Evolutionary conservation across 345 rosid species (phyloP).

Genomic region (Brassica rapa): DNA sequence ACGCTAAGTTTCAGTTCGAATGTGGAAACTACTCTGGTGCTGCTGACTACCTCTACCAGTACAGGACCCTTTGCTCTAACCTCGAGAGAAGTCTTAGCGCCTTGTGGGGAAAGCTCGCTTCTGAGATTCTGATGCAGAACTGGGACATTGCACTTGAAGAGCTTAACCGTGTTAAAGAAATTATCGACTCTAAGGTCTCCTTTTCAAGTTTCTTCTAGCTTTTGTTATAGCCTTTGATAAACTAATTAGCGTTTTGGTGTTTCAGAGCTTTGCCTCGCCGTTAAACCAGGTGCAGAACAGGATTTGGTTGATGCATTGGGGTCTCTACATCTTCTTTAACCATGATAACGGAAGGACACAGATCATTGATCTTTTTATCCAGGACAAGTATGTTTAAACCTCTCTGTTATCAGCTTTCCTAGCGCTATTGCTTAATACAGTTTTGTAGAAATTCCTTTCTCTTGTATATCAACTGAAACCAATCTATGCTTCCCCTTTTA

Average conservation of each 20-base stretch:
- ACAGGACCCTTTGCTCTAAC: slow-evolving; percentile 80
- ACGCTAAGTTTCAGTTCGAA: slow-evolving; percentile 97
- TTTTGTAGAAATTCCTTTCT: neutral
- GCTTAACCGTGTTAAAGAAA: slow-evolving; percentile 89
- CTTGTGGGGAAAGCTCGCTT: slow-evolving; percentile 96
- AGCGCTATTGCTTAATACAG: neutral
- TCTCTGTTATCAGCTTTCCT: neutral
- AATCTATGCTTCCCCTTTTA: neutral
- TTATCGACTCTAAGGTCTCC: slow-evolving; percentile 86
- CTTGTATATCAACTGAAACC: neutral
- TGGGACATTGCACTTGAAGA: slow-evolving; percentile 96
- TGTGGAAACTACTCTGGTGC: slow-evolving; percentile 99
- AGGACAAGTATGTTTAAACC: slow-evolving; percentile 76
- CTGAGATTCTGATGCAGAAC: slow-evolving; percentile 95
- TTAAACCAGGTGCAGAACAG: slow-evolving; percentile 90
- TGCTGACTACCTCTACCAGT: slow-evolving; percentile 94
- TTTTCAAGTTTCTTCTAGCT: slow-evolving; percentile 1
- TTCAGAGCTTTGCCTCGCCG: slow-evolving; percentile 82
- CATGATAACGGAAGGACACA: slow-evolving; percentile 94
- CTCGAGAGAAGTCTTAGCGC: slow-evolving; percentile 86
- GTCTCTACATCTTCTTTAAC: slow-evolving; percentile 95
- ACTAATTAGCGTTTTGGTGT: slow-evolving; percentile 1
- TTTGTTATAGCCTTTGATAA: neutral
- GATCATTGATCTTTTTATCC: slow-evolving; percentile 93
- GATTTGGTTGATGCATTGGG: slow-evolving; percentile 99